These are phyloP conservation scores for Neckera pumila DNA, from an alignment of 225 moss, liverwort and hornwort species.

Conservation along the genomic window DNA sequence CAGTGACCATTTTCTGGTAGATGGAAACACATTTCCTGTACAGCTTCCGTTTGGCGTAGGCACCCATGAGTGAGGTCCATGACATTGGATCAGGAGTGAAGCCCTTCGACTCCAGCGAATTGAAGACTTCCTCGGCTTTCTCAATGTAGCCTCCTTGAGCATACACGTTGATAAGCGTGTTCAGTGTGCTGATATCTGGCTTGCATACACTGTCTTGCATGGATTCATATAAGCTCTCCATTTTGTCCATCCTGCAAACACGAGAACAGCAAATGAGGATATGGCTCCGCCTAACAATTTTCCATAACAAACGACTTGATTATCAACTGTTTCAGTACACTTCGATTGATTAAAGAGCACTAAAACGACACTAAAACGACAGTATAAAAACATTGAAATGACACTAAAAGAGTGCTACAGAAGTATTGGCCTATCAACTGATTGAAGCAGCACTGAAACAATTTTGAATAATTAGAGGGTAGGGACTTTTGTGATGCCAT, in stretches of 20 bases:
- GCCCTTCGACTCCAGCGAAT: constrained; percentile 29
- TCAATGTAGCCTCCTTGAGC: constrained; percentile 75
- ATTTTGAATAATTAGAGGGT: background rate
- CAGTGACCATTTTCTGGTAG: constrained; percentile 57
- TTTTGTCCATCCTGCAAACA: constrained; percentile 49
- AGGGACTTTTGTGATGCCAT: background rate
- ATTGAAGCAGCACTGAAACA: background rate
- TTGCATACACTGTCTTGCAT: constrained; percentile 56
- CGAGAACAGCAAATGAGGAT: background rate
- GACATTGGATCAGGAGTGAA: constrained; percentile 53
- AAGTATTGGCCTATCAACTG: background rate
- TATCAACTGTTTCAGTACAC: background rate
- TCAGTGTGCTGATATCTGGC: constrained; percentile 72
- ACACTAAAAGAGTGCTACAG: background rate
- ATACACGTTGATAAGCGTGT: constrained; percentile 65
- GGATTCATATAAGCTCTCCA: constrained; percentile 48
- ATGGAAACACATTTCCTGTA: constrained; percentile 62
- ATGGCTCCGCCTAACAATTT: background rate
- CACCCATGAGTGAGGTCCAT: constrained; percentile 97
- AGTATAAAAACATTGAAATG: background rate
- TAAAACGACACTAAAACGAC: background rate
- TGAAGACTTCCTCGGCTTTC: constrained; percentile 54
- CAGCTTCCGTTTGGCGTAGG: constrained; percentile 70
- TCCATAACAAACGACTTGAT: background rate
- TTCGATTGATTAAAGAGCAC: background rate